Evolutionary conservation across 495 filamentous ascomycete species (phyloP), one percentile per base, ranked within the genome.

Genomic region (Penicillium longicatenatum): DNA sequence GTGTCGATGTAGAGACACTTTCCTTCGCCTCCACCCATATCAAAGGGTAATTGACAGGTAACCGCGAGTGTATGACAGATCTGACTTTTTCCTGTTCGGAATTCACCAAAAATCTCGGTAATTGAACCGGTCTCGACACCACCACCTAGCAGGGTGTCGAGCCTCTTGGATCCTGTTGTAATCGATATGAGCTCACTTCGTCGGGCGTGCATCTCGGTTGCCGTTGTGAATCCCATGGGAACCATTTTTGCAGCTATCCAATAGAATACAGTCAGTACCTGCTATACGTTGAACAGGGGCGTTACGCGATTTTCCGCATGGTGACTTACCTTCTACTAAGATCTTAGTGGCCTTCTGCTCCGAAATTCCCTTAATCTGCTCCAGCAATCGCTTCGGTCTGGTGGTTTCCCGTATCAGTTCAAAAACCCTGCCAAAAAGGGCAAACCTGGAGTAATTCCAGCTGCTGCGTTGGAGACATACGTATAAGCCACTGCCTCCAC

Each of bases 1-100:
- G 94, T 98, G 64, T 98, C 94, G 63, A 98, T 98, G 69, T 98
- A 98, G n/a, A 98, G 80, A 69, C 95, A 98, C 69, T 98, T 98
- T 14, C 94, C 94, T 74, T 98, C 94, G 8, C 95, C 94, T 41
- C 94, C 94, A 52, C 94, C 94, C 95, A 98, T 97, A 66, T 98
- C 94, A 66, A 98, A 98, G 3, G 94, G 94, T 35, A 98, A 69
- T 66, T 98, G 94, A 60, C 94, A 98, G 24, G 95, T 98, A 11
- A 98, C 94, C 1, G 95, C 94, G n/a, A 98, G 84, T 1, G 94
- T 98, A 68, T 98, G 95, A 65, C 95, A 98, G 48, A 98, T 93
- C 69, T 98, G 94, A 71, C 91, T 96, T 75, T 98, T 98, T 71
- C 94, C 94, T 0, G 94, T 98, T 64, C 94, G 81, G 70, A 98